phyloP scores from a whole-genome alignment of 352 stramenopile species.

The Pythium sukuiense region DNA sequence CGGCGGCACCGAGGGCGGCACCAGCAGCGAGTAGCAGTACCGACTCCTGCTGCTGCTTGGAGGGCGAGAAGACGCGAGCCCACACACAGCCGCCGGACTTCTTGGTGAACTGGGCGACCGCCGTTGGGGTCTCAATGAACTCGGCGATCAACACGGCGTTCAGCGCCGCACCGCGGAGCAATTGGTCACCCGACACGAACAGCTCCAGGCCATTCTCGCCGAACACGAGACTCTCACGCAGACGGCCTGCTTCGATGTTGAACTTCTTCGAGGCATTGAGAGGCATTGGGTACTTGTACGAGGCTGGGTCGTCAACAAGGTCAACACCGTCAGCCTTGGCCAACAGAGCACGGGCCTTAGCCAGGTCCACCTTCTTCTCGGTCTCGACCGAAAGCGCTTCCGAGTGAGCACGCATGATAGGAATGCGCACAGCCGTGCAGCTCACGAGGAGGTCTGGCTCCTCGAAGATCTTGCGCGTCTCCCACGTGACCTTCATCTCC shows the following conservation, averaged over 20 bases:
- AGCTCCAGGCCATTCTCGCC: constrained; percentile 96
- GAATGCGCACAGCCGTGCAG: constrained; percentile 96
- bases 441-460: constrained; percentile 76
- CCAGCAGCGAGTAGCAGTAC: constrained; percentile 34
- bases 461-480: constrained; percentile 97
- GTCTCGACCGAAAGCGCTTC: constrained; percentile 96
- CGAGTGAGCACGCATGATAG: constrained; percentile 96
- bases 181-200: constrained; percentile 97
- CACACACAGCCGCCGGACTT: constrained; percentile 27
- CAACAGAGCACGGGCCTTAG: constrained; percentile 81
- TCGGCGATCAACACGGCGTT: constrained; percentile 98
- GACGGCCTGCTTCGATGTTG: constrained; percentile 96
- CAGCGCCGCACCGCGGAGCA: constrained; percentile 95
- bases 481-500: constrained; percentile 99
- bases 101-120: constrained; percentile 69
- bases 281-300: constrained; percentile 96
- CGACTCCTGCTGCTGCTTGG: constrained; percentile 12
- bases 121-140: constrained; percentile 73
- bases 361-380: constrained; percentile 85
- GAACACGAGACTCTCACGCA: constrained; percentile 95
- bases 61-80: neutral
- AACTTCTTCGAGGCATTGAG: constrained; percentile 96
- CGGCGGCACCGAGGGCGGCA: constrained; percentile 39
- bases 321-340: constrained; percentile 91
- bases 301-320: constrained; percentile 88